phyloP scores from a whole-genome alignment of 2,329 filamentous ascomycete species.

The Phoma sp. region DNA sequence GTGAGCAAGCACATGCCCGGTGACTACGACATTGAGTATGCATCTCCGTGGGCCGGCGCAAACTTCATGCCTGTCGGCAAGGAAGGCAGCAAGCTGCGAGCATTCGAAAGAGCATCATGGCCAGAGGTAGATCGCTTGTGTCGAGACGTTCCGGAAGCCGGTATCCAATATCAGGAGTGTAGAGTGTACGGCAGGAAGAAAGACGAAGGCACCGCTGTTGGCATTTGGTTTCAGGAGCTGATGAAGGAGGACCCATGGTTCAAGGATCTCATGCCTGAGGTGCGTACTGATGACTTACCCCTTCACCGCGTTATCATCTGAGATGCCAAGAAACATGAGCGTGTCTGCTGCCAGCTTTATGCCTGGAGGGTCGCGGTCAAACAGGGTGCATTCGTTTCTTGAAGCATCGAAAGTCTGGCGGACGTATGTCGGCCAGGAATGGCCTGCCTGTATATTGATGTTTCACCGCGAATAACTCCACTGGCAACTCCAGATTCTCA shows the following conservation, averaged over 20 bases:
- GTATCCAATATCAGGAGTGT: slow-evolving; percentile 73
- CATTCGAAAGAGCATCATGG: slow-evolving; percentile 55
- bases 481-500: not conserved
- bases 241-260: slow-evolving; percentile 76
- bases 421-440: not conserved
- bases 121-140: slow-evolving; percentile 52
- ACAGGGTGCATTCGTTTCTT: too few species aligned
- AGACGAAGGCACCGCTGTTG: slow-evolving; percentile 63
- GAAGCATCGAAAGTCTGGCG: too few species aligned
- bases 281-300: slow-evolving; percentile 41
- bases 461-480: too few species aligned
- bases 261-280: slow-evolving; percentile 71
- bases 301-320: not conserved
- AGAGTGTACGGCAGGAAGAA: slow-evolving; percentile 69
- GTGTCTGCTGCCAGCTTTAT: too few species aligned
- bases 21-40: slow-evolving; percentile 90
- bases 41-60: slow-evolving; percentile 85
- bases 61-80: slow-evolving; percentile 70
- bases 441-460: not conserved
- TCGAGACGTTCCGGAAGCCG: slow-evolving; percentile 74
- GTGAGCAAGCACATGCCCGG: slow-evolving; percentile 90
- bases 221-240: slow-evolving; percentile 70
- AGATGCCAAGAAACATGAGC: not conserved
- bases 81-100: slow-evolving; percentile 47
- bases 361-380: too few species aligned